A percentile compares a stretch with the other conserved stretches of the same genome.
These are phyloP conservation scores for Colletotrichum tropicale DNA, from an alignment of 2,329 filamentous ascomycete species.

Conservation along the genomic window DNA sequence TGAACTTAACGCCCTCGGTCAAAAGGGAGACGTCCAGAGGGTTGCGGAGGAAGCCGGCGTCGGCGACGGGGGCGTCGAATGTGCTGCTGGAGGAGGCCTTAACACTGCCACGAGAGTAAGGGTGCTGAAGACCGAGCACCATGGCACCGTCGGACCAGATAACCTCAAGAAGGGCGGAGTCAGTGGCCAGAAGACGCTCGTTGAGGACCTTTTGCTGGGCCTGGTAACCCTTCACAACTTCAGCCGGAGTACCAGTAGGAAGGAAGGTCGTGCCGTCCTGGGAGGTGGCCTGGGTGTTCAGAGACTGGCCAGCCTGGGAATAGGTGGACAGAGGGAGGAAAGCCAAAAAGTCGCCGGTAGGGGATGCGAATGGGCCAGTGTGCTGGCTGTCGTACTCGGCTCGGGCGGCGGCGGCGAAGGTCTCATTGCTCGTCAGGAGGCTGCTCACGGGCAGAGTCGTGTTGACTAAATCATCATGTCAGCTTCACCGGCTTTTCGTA, in stretches of 20 bases:
- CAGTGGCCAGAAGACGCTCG: slow-evolving; percentile 28
- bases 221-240: slow-evolving; percentile 41
- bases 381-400: slow-evolving; percentile 32
- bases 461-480: not conserved
- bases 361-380: slow-evolving; percentile 33
- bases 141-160: slow-evolving; percentile 34
- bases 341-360: slow-evolving; percentile 22
- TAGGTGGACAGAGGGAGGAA: slow-evolving; percentile 30
- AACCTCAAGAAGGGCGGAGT: slow-evolving; percentile 31
- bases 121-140: slow-evolving; percentile 39
- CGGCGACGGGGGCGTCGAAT: slow-evolving; percentile 35
- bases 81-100: slow-evolving; percentile 39
- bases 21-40: slow-evolving; percentile 38
- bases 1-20: slow-evolving; percentile 35
- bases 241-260: slow-evolving; percentile 32
- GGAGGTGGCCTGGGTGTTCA: slow-evolving; percentile 31
- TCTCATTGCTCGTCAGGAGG: slow-evolving; percentile 33
- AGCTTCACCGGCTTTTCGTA: not conserved
- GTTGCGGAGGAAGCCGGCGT: slow-evolving; percentile 42
- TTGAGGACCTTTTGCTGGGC: slow-evolving; percentile 37
- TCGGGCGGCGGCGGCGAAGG: slow-evolving; percentile 34
- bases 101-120: slow-evolving; percentile 43
- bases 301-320: slow-evolving; percentile 22
- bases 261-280: slow-evolving; percentile 39
- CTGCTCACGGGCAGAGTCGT: slow-evolving; percentile 7